Evolutionary conservation across 2,329 filamentous ascomycete species (phyloP), one percentile per base, ranked within the genome.

Genomic region (Xenosphaeropsis pyriputrescens): DNA sequence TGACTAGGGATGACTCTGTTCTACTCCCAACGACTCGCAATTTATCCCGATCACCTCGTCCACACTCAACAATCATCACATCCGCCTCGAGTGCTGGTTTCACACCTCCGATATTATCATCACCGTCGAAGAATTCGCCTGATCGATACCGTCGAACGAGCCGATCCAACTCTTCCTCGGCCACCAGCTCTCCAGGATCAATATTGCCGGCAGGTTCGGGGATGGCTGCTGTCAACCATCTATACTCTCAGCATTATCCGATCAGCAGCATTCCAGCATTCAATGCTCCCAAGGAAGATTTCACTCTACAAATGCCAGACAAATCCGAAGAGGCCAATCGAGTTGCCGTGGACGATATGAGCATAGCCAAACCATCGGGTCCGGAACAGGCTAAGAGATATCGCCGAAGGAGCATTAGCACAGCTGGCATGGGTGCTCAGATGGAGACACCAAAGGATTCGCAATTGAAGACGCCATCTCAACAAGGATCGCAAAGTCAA

Each of bases 371-470:
- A 17, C n/a, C 12, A 32, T 17, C 30, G 30, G 16, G 30, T 15
- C 14, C 30, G 30, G 30, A 17, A 32, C 30, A 32, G 30, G 72
- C 77, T 8, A 85, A 81, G 58, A 72, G 84, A 52, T 81, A 86
- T 58, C 72, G 86, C 49, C 75, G 86, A 53, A 76, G 86, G 47
- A 95, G 86, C 59, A 72, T 93, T 62, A 84, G 84, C 46, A 79
- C 75, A 40, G 61, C 79, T 42, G 66, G 70, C 46, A 59, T 43
- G 37, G 42, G 35, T 29, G 44, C 51, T 13, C 46, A 44, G 39
- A 30, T 36, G 18, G 36, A 42, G 18, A 31, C 32, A 38, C 40
- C 30, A 18, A 35, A 26, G 32, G 39, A 37, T 43, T 12, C 36
- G 22, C 26, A 39, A 30, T 32, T 43, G 17, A 36, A 34, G 41